These are phyloP conservation scores for Arthrocladium fulminans DNA, from an alignment of 2,329 filamentous ascomycete genomes.

Conservation along the genomic window DNA sequence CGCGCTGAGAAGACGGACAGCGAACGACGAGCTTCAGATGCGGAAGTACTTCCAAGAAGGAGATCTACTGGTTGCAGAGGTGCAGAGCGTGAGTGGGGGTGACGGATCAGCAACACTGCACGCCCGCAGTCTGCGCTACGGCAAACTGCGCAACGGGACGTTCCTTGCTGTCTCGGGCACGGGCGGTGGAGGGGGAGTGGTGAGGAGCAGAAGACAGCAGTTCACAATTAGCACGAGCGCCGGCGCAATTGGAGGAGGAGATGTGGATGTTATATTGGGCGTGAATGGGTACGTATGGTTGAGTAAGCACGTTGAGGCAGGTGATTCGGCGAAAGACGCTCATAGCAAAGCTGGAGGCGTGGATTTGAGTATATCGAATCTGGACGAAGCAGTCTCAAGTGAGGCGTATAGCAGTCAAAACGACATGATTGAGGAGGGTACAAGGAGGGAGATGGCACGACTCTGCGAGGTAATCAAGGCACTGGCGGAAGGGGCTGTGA, in stretches of 20 bases:
- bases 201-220: slow-evolving; percentile 73
- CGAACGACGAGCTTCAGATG: slow-evolving; percentile 95
- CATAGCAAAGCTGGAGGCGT: slow-evolving; percentile 33
- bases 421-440: slow-evolving; percentile 66
- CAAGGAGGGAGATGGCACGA: slow-evolving; percentile 79
- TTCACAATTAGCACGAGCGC: slow-evolving; percentile 58
- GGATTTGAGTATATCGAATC: slow-evolving; percentile 58
- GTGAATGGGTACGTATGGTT: slow-evolving; percentile 98
- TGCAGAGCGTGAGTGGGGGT: slow-evolving; percentile 68
- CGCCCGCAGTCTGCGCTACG: slow-evolving; percentile 84
- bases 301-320: slow-evolving; percentile 68
- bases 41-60: slow-evolving; percentile 95
- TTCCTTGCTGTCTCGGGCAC: slow-evolving; percentile 76
- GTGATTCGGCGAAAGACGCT: slow-evolving; percentile 28
- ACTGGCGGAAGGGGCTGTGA: slow-evolving; percentile 69
- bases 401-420: slow-evolving; percentile 94
- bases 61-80: slow-evolving; percentile 87
- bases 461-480: slow-evolving; percentile 73
- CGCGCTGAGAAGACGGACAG: slow-evolving; percentile 80
- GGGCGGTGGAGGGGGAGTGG: slow-evolving; percentile 68
- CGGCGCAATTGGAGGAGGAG: slow-evolving; percentile 39
- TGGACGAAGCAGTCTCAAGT: slow-evolving; percentile 78
- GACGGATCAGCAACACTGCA: slow-evolving; percentile 84
- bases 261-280: slow-evolving; percentile 77
- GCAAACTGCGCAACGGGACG: slow-evolving; percentile 86